These are phyloP conservation scores for Nicotiana tabacum DNA, from an alignment of 257 asterid genomes.

Conservation along the genomic window DNA sequence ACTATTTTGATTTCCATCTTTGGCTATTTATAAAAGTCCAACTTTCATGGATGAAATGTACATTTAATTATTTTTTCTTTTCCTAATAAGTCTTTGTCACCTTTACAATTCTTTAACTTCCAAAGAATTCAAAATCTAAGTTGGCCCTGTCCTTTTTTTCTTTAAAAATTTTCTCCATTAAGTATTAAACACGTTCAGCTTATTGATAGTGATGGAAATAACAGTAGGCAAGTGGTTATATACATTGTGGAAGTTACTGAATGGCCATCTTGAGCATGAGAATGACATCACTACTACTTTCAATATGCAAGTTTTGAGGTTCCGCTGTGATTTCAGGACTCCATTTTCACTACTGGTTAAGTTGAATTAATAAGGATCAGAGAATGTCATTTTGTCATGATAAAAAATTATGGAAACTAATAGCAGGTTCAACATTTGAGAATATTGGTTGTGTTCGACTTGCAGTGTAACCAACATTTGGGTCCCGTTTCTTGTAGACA, in stretches of 20 bases:
- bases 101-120: background rate
- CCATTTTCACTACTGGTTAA: background rate
- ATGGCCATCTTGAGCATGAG: background rate
- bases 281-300: background rate
- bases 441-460: background rate
- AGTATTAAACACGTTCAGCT: background rate
- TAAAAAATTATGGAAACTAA: background rate
- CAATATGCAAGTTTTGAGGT: background rate
- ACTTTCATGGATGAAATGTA: background rate
- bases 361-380: background rate
- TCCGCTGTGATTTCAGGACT: background rate
- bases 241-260: background rate
- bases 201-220: background rate
- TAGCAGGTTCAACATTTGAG: background rate
- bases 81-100: background rate
- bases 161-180: background rate
- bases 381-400: background rate
- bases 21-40: background rate
- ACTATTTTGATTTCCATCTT: background rate
- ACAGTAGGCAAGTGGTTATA: background rate
- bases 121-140: background rate
- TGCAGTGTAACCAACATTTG: background rate
- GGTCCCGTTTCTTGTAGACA: background rate
- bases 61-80: background rate
- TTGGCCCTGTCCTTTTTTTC: background rate